Evolutionary conservation across 2,329 filamentous ascomycete genomes (phyloP), one percentile per base, ranked within the genome.

Genomic region (Colletotrichum chrysophilum): DNA sequence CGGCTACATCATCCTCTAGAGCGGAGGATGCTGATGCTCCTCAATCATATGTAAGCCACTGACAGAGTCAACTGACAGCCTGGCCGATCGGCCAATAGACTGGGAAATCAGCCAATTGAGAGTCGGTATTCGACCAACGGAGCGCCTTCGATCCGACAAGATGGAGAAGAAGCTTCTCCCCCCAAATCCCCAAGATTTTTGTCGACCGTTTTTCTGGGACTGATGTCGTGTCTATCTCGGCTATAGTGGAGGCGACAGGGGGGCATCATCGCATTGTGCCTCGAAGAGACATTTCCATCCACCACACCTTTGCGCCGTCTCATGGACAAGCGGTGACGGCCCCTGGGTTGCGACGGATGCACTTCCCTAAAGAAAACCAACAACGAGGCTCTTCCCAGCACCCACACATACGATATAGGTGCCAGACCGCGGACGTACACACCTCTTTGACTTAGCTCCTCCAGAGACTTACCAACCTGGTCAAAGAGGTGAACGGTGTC

Each of bases 1-100:
- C 43, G 48, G 58, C 74, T 76, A 74, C 58, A 67, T 76, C 60
- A 64, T 69, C 70, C 62, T 72, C 69, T 66, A 65, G 65, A 52
- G 58, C 65, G 43, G 58, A 69, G 66, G 43, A 52, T 69, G 58
- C 36, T 66, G 72, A 73, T 68, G 58, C 34, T 64, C 36, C 58
- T 58, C 43, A 69, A 24, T 74, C 65, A 65, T 74, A 36, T 74
- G 70, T 36, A 30, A 55, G 70, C 56, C 24, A 60, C 52, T 21
- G 43, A n/a, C 6, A 73, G 21, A 30, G 24, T 62, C 52, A 18
- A 65, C 58, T 66, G 64, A 61, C 55, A 60, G 66, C 52, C 66
- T 43, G 66, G 30, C 66, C 66, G 55, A 69, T 61, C 66, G 55
- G 73, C 65, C 60, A 48, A 61, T 60, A 30, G 32, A 48, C 64